These are phyloP conservation scores for Geotrichum bryndzae DNA, from an alignment of 1,139 yeast genomes.

Conservation along the genomic window DNA sequence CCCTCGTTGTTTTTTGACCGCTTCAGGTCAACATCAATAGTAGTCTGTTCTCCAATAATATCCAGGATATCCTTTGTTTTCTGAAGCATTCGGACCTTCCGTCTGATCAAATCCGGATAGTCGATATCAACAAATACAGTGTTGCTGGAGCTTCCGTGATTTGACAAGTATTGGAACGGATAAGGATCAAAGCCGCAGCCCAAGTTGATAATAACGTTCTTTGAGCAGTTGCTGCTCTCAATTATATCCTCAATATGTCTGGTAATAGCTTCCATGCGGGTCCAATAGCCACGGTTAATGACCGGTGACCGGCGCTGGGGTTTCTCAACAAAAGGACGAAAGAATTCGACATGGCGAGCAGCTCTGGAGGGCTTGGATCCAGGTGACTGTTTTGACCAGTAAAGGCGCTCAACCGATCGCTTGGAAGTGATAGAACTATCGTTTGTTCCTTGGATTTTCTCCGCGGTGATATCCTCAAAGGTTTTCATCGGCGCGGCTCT, in stretches of 20 bases:
- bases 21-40: slow-evolving; percentile 5
- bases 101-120: slow-evolving; percentile 59
- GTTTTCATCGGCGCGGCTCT: not conserved
- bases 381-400: slow-evolving; percentile 41
- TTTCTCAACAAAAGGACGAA: slow-evolving; percentile 61
- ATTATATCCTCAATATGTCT: slow-evolving; percentile 41
- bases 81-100: slow-evolving; percentile 49
- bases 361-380: slow-evolving; percentile 31
- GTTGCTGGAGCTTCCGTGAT: slow-evolving; percentile 23
- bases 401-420: slow-evolving; percentile 67
- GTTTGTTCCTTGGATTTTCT: slow-evolving; percentile 70
- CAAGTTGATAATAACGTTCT: slow-evolving; percentile 50
- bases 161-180: slow-evolving; percentile 59
- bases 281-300: slow-evolving; percentile 79
- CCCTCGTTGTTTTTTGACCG: slow-evolving; percentile 13
- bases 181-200: slow-evolving; percentile 69
- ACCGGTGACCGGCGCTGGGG: slow-evolving; percentile 72
- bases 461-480: slow-evolving; percentile 31
- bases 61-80: slow-evolving; percentile 43
- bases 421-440: slow-evolving; percentile 80
- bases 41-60: slow-evolving; percentile 40
- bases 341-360: slow-evolving; percentile 42
- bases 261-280: slow-evolving; percentile 67
- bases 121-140: slow-evolving; percentile 64
- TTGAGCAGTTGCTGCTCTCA: slow-evolving; percentile 15